Conservation (phyloP, 1,284 basidiomycete genomes). For the Megacollybia platyphylla region DNA sequence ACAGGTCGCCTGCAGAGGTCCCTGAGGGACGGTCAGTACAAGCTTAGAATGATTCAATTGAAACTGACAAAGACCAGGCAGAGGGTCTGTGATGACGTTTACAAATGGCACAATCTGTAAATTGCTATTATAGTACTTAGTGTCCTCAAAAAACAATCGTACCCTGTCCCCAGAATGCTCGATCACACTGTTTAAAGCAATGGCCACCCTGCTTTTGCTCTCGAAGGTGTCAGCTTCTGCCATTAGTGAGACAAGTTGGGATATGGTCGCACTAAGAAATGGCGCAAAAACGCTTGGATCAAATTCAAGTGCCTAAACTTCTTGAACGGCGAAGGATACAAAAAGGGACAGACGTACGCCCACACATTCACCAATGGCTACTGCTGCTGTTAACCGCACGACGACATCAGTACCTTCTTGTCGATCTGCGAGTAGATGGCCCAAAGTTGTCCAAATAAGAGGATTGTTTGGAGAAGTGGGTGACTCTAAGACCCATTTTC, state of each 20-base stretch:
- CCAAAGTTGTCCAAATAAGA: slow-evolving; percentile 68
- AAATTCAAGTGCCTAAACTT: slow-evolving; percentile 42
- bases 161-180: slow-evolving; percentile 55
- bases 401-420: slow-evolving; percentile 65
- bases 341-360: slow-evolving; percentile 43
- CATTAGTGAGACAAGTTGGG: slow-evolving; percentile 54
- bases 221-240: slow-evolving; percentile 68
- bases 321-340: neutral
- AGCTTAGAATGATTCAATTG: neutral
- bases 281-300: slow-evolving; percentile 44
- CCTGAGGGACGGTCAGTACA: slow-evolving; percentile 25
- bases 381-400: slow-evolving; percentile 72
- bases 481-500: slow-evolving; percentile 69
- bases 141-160: slow-evolving; percentile 9
- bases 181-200: slow-evolving; percentile 62
- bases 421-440: slow-evolving; percentile 60
- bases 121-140: neutral
- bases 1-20: slow-evolving; percentile 59
- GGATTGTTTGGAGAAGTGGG: slow-evolving; percentile 48
- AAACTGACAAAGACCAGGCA: slow-evolving; percentile 64
- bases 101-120: slow-evolving; percentile 7
- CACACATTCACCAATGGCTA: slow-evolving; percentile 66
- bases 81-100: slow-evolving; percentile 48
- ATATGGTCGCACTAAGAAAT: slow-evolving; percentile 44
- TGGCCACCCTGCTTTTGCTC: slow-evolving; percentile 65